A percentile compares a stretch with the other conserved stretches of the same genome.
Conservation (phyloP, 2,329 filamentous ascomycete species). For the Hypoxylon sp. region DNA sequence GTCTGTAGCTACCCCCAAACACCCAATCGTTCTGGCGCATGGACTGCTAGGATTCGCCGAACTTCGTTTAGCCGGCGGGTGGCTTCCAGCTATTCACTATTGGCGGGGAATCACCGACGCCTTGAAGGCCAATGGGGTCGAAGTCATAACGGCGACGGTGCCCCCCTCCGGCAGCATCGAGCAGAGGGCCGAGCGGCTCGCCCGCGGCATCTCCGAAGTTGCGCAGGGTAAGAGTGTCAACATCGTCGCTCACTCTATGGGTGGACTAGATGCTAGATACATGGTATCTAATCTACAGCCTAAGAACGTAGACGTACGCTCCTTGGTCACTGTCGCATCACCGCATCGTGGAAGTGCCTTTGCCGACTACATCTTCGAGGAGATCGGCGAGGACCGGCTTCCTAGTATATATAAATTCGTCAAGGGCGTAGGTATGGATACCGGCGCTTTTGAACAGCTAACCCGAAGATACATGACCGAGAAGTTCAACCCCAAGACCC, state of each 20-base stretch:
- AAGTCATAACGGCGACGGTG: conserved; percentile 71
- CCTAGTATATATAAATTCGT: conserved; percentile 67
- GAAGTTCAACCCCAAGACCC: conserved; percentile 69
- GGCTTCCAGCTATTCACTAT: conserved; percentile 69
- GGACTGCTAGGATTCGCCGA: conserved; percentile 73
- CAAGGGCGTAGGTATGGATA: conserved; percentile 65
- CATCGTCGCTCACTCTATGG: conserved; percentile 79
- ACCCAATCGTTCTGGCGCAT: conserved; percentile 74
- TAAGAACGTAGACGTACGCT: conserved; percentile 59
- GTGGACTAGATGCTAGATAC: conserved; percentile 73
- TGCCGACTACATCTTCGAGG: conserved; percentile 65
- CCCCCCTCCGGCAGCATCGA: conserved; percentile 72
- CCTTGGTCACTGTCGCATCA: conserved; percentile 66
- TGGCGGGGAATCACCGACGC: conserved; percentile 74
- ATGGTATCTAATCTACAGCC: conserved; percentile 70
- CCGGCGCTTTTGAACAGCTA: conserved; percentile 70
- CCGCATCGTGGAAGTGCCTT: conserved; percentile 68
- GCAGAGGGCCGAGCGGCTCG: conserved; percentile 69
- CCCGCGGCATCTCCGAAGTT: conserved; percentile 62
- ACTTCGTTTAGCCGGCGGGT: conserved; percentile 60
- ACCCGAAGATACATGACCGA: conserved; percentile 68
- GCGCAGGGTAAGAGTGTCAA: conserved; percentile 72
- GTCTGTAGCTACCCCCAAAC: conserved; percentile 63
- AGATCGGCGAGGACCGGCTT: conserved; percentile 60
- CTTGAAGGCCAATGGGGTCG: conserved; percentile 63